Base-by-base conservation (phyloP, 371 early-diverging fungal genomes). In the Nematocida ironsii region DNA sequence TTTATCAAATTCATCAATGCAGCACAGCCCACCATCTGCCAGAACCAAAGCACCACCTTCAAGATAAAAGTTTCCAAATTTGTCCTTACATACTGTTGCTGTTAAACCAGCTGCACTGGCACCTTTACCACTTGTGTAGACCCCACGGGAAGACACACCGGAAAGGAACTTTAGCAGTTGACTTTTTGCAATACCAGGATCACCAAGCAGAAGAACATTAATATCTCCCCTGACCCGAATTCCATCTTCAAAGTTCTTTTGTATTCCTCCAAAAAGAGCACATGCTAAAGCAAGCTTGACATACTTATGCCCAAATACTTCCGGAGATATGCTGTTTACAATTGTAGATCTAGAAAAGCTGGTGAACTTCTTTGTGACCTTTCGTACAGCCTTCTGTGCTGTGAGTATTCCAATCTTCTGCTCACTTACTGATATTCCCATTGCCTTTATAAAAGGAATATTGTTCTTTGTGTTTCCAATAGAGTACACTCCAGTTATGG, bases 1-100 rank as follows among this genome's bases (percentile, higher is more conserved):
- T 89, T 99, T 98, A 89, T 99, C 99, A 89, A 99, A 98, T 89
- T 99, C 99, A 89, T 98, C 98, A 87, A 97, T 99, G 89, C 97
- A 97, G 55, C 97, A 97, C 40, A 98, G 93, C 73, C 99, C 99
- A 55, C 95, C 94, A 87, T 98, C 98, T 1, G 96, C 96, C 71
- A 99, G 90, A 20, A 99, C 99, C 93, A 99, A 94, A 9, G 99
- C 99, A 47, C 99, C 99, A 55, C 96, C 99, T 89, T 99, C 99
- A 72, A 98, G 89, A 83, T 94, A 93, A 87, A 97, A 98, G 84
- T 95, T 96, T 42, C 97, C 90, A 90, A 90, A 83, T 42, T 87
- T 85, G 76, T 91, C 90, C 76, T 86, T 87, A 62, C 91, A 90
- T n/a, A 94, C 93, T 33, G 91, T 89, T 1, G 94, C 94, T 13